Conservation (phyloP, 2,329 filamentous ascomycete species). For the Trichoderma simmonsii region DNA sequence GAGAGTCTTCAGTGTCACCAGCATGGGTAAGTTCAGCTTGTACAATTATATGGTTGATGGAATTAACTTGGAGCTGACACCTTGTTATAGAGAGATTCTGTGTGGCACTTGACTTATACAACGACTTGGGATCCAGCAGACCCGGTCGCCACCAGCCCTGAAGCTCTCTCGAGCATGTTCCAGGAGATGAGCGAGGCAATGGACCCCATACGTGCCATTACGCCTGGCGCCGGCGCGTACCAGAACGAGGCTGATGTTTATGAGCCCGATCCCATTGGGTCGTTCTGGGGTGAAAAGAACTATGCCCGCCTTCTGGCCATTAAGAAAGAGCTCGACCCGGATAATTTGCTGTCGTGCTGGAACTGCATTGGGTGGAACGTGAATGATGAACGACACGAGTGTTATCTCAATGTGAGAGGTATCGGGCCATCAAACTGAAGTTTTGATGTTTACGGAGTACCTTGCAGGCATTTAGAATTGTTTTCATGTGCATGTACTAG, state of each 20-base stretch:
- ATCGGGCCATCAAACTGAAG: background rate
- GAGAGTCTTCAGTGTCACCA: slow-evolving; percentile 11
- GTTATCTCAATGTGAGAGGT: slow-evolving; percentile 8
- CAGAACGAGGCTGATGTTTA: slow-evolving; percentile 31
- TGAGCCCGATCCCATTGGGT: slow-evolving; percentile 27
- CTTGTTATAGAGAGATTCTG: background rate
- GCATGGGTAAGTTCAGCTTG: slow-evolving; percentile 5
- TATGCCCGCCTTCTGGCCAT: slow-evolving; percentile 38
- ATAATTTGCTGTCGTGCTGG: slow-evolving; percentile 34
- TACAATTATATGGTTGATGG: background rate
- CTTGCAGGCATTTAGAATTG: background rate
- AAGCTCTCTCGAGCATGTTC: background rate
- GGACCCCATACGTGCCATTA: slow-evolving; percentile 15
- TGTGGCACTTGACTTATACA: slow-evolving; percentile 13
- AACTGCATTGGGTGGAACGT: slow-evolving; percentile 19
- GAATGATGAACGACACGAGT: slow-evolving; percentile 2
- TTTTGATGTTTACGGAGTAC: background rate
- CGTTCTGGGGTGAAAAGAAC: slow-evolving; percentile 30
- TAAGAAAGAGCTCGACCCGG: slow-evolving; percentile 47
- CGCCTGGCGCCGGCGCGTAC: slow-evolving; percentile 26
- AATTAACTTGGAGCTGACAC: background rate
- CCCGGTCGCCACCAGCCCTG: background rate
- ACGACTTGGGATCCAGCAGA: slow-evolving; percentile 21
- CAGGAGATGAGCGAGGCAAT: slow-evolving; percentile 23
- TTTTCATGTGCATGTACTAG: background rate